Base-by-base conservation (phyloP, 2,329 filamentous ascomycete genomes). In the Paracoccidioides lutzii region DNA sequence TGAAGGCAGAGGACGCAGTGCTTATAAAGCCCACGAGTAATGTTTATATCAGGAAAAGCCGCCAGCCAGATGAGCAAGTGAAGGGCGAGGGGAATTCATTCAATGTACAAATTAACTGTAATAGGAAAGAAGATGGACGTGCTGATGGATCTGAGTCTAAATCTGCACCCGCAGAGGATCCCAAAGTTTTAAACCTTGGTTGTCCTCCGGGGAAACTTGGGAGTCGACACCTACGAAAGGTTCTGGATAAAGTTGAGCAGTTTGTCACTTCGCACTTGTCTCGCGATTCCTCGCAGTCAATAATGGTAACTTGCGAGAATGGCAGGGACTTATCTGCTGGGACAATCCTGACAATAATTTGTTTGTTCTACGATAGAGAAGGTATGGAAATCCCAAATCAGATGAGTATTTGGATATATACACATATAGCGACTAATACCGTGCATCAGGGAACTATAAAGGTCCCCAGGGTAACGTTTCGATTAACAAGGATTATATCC, bases 251-350 rank as follows among this genome's bases (percentile, higher is more conserved):
- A 14, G 79, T 93, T 14, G 78, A 77, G 58, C 65, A 70, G 2
- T 87, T 87, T 65, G 76, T 79, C 1, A 64, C 69, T 5, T 62
- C 64, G 12, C 62, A 66, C 55, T 60, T 74, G 40, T 58, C 56
- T 14, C 58, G 60, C n/a, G 58, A 70, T 55, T 56, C 67, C 4
- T 58, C 65, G 32, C 63, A 61, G 37, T 64, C 68, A 12, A 65
- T 80, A 42, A 63, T 89, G 2, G 70, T 95, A 4, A 81, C 81
- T 4, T 95, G 90, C 66, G 80, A 85, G 32, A 85, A 81, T 0
- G 90, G 89, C 0, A 87, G 81, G 64, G 90, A 97, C 65, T 71
- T 95, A 9, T 85, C 89, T 0, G 79, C 94, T 0, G 91, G 89
- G 3, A 78, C 85, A 0, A 83, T 87, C 0, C 78, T 97, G 33